A percentile compares a stretch with the other conserved stretches of the same genome.
Conservation (phyloP, 2,329 filamentous ascomycete species). For the Tolypocladium ovalisporum region DNA sequence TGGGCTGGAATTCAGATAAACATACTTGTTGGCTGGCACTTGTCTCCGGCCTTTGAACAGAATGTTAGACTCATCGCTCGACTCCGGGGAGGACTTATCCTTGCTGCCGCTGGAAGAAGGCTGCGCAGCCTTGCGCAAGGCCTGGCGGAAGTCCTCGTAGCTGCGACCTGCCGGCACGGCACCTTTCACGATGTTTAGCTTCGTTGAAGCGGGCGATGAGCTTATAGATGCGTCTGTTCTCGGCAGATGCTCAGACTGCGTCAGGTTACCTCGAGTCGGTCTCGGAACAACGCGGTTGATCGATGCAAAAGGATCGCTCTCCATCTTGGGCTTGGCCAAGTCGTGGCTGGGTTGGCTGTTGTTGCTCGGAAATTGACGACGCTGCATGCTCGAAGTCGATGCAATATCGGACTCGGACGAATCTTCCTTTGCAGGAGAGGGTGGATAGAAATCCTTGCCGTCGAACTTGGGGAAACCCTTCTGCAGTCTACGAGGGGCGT, state of each 20-base stretch:
- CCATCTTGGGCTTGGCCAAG: conserved; percentile 1
- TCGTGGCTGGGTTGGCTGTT: conserved; percentile 1
- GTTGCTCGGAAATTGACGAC: background rate
- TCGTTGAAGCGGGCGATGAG: conserved; percentile 8
- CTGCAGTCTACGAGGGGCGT: conserved; percentile 37
- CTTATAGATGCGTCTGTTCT: conserved; percentile 10
- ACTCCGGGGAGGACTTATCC: conserved; percentile 16
- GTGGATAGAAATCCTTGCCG: conserved; percentile 52
- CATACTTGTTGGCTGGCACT: conserved; percentile 18
- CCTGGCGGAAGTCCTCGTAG: conserved; percentile 16
- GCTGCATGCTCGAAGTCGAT: background rate
- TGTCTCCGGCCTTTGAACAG: conserved; percentile 25
- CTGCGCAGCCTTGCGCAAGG: conserved; percentile 3
- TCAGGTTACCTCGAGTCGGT: conserved; percentile 14
- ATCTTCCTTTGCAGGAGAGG: conserved; percentile 29
- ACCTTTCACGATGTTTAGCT: conserved; percentile 13
- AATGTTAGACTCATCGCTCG: conserved; percentile 22
- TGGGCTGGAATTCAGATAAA: background rate
- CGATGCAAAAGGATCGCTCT: conserved; percentile 11
- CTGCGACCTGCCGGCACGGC: conserved; percentile 12
- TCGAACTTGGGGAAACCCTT: conserved; percentile 52
- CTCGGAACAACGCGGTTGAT: conserved; percentile 7
- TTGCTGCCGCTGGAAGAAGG: conserved; percentile 6
- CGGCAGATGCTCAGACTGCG: conserved; percentile 21
- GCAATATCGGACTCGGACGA: background rate